Base-by-base conservation (phyloP, 805 yeast genomes). In the Ogataea paradorogensis region DNA sequence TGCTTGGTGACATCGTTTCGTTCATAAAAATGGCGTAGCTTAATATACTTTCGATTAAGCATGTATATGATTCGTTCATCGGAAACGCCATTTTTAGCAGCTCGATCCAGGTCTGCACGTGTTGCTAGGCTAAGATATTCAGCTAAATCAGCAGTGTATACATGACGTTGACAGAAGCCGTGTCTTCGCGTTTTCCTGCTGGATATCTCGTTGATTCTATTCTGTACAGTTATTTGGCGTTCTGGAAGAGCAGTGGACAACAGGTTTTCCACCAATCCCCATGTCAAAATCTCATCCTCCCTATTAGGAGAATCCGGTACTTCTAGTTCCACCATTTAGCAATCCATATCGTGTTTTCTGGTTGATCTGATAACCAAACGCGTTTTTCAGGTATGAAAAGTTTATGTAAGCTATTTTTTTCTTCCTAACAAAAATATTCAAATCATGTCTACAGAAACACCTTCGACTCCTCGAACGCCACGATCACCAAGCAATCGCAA, bases 141-240 rank as follows among this genome's bases (percentile, higher is more conserved):
- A 0, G 67, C 62, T 1, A 65, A 50, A 42, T 61, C 62, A 1
- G 59, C 58, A 0, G 66, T 62, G 38, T 56, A 63, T 8, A 60
- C 61, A 42, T 65, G 67, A 8, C 63, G 45, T 34, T 63, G 65
- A 16, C 52, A 40, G 33, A 63, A 65, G 5, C 50, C 52, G 35
- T 47, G 56, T 10, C 38, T 30, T 28, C 63, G 47, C 15, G 58
- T 43, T 25, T 38, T 51, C 27, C 42, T 30, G 23, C 28, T 33
- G n/a, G 42, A 31, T 35, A 30, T 14, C 15, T 31, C 33, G 7
- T 23, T 21, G 14, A 38, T 27, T 15, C 20, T 27, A 9, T 9
- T n/a, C n/a, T 16, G 36, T 7, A 38, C 22, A 7, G 15, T 30
- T 27, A 22, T 15, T 11, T 16, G 34, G n/a, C 15, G 26, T 8